Evolutionary conservation across 768 basidiomycete species (phyloP).

Genomic region (Calocybe cyanea): DNA sequence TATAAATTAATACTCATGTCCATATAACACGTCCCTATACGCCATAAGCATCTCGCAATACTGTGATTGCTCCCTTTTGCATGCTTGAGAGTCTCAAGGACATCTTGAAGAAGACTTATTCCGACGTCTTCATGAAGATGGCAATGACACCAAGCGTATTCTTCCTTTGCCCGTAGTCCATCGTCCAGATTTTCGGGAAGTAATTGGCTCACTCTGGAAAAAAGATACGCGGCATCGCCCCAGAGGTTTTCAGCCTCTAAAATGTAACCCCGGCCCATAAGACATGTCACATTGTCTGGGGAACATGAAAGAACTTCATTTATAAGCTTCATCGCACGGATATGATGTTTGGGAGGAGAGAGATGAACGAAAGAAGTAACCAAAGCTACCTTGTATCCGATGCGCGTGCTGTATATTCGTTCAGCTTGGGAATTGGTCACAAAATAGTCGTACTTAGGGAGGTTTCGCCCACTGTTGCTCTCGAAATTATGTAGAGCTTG

Average conservation of each 20-base stretch:
- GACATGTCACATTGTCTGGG: conserved; percentile 56
- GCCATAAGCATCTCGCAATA: conserved; percentile 79
- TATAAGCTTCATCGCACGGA: conserved; percentile 69
- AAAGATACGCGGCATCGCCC: conserved; percentile 60
- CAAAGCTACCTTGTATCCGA: conserved; percentile 67
- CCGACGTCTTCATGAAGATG: conserved; percentile 50
- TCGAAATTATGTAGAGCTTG: conserved; percentile 52
- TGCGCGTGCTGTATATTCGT: conserved; percentile 45
- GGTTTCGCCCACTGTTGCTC: conserved; percentile 49
- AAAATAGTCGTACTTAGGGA: conserved; percentile 40
- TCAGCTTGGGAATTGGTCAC: background rate
- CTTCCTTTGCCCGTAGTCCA: conserved; percentile 69
- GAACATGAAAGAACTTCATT: conserved; percentile 65
- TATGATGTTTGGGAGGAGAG: conserved; percentile 87
- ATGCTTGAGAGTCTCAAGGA: conserved; percentile 40
- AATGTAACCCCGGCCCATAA: conserved; percentile 77
- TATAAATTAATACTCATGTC: conserved; percentile 56
- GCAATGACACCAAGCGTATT: conserved; percentile 80
- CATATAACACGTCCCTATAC: conserved; percentile 78
- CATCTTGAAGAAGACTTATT: conserved; percentile 41
- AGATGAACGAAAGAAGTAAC: conserved; percentile 79
- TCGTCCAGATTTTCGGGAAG: conserved; percentile 41
- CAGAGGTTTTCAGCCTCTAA: conserved; percentile 62
- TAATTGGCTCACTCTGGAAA: conserved; percentile 52
- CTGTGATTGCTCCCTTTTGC: conserved; percentile 50